These are phyloP conservation scores for Diplodia mutila DNA, from an alignment of 2,329 filamentous ascomycete species.

Conservation along the genomic window DNA sequence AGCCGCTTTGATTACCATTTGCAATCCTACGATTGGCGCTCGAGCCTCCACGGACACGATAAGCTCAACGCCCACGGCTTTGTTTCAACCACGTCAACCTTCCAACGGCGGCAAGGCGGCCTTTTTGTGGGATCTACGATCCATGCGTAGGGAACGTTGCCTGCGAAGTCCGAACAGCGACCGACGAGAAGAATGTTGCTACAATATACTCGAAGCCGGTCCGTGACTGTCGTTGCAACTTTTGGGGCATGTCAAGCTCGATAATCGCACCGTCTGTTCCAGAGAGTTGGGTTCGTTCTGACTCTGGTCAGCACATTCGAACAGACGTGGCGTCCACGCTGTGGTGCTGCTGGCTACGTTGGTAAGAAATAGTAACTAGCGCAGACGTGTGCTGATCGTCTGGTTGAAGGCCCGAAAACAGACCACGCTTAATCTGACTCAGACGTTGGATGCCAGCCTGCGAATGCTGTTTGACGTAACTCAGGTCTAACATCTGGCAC, in stretches of 20 bases:
- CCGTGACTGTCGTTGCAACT: background rate
- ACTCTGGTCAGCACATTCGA: background rate
- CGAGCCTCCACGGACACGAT: background rate
- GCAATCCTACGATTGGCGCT: background rate
- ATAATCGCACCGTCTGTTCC: background rate
- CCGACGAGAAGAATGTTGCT: background rate
- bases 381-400: conserved; percentile 14
- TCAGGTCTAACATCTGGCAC: background rate
- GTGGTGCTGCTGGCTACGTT: background rate
- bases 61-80: background rate
- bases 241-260: background rate
- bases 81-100: conserved; percentile 13
- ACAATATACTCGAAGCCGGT: background rate
- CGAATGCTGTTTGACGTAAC: background rate
- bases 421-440: conserved; percentile 8
- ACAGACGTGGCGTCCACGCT: background rate
- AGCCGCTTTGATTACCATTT: background rate
- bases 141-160: background rate
- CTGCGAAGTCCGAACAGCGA: background rate
- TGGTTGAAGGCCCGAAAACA: conserved; percentile 1
- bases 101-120: background rate
- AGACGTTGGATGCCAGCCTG: conserved; percentile 4
- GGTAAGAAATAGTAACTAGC: background rate
- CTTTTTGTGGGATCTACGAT: background rate
- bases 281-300: background rate